Base-by-base conservation (phyloP, 1,284 basidiomycete species). In the Marasmius oreades region DNA sequence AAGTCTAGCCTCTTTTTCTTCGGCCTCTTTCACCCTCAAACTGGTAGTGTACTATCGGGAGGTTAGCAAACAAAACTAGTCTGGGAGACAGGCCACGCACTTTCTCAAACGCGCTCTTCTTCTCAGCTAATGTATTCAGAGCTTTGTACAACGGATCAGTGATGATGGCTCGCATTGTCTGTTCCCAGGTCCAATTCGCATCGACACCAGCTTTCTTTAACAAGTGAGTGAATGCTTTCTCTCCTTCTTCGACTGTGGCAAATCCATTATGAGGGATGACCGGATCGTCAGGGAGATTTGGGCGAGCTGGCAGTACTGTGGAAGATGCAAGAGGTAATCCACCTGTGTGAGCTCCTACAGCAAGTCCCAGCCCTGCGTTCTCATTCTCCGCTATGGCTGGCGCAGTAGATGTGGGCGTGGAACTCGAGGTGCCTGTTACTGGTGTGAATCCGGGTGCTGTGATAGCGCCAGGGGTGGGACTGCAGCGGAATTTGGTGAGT, bases 131-230 rank as follows among this genome's bases (percentile, higher is more conserved):
- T 46, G 92, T 93, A 68, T 92, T 93, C 59, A 99, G 78, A 51
- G 94, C 90, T 76, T 95, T 97, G 77, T 98, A 99, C 62, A 98
- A 75, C 37, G 97, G 95, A 76, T 99, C 96, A 63, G 95, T 98
- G 73, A 99, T 95, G 71, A 97, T 94, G 64, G 91, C 90, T 66
- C 96, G 85, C 91, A 99, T 97, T 48, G 95, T 95, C 73, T 93
- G 87, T 71, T 99, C 97, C 97, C 97, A 99, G 20, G 93, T 95
- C 92, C 93, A 98, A 62, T 82, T 86, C 48, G 90, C 85, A 73
- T 94, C 92, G 50, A 99, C 88, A 22, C 92, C 90, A 52, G 92
- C 91, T 69, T 92, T 90, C 64, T 87, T 84, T 61, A 99, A 76
- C 53, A 99, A 78, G 72, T 91, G 89, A 62, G 88, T 86, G 71